Evolutionary conservation across 2,329 filamentous ascomycete genomes (phyloP).

Genomic region (Malbranchea cinnamomea): DNA sequence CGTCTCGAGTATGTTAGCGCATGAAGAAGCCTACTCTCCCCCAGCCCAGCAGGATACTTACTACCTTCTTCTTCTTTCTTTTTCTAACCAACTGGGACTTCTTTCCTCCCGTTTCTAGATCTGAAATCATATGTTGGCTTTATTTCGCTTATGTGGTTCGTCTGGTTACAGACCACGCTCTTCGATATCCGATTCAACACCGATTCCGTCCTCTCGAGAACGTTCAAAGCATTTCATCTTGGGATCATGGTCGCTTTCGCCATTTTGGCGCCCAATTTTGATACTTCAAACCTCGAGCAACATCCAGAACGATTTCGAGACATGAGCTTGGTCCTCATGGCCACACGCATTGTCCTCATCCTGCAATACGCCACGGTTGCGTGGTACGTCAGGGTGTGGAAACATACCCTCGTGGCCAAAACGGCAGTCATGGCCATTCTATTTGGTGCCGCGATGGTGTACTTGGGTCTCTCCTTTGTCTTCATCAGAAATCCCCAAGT

Average conservation of each 20-base stretch:
- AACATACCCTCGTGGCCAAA: constrained; percentile 15
- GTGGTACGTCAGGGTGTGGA: constrained; percentile 13
- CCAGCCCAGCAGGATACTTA: not conserved
- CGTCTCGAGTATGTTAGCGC: constrained; percentile 8
- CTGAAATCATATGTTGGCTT: constrained; percentile 36
- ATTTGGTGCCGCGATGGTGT: constrained; percentile 6
- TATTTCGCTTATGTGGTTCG: constrained; percentile 50
- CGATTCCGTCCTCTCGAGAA: constrained; percentile 49
- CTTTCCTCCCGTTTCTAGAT: constrained; percentile 15
- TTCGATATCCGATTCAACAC: constrained; percentile 52
- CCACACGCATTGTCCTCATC: constrained; percentile 37
- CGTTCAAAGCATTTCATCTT: constrained; percentile 44
- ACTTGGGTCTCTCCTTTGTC: constrained; percentile 6
- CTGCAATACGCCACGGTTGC: constrained; percentile 36
- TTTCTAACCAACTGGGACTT: not conserved
- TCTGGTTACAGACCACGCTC: constrained; percentile 48
- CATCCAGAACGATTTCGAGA: constrained; percentile 20
- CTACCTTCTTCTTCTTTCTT: not conserved
- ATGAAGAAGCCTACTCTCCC: too few relatives aligned
- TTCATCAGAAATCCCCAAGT: constrained; percentile 2
- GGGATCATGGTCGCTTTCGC: constrained; percentile 52
- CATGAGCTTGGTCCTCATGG: constrained; percentile 30
- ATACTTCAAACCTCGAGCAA: not conserved
- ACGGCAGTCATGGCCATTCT: constrained; percentile 17
- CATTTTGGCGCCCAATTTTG: constrained; percentile 37